A percentile compares a stretch with the other conserved stretches of the same genome.
Conservation (phyloP, 1,139 yeast species). For the Blastobotrys niveus region DNA sequence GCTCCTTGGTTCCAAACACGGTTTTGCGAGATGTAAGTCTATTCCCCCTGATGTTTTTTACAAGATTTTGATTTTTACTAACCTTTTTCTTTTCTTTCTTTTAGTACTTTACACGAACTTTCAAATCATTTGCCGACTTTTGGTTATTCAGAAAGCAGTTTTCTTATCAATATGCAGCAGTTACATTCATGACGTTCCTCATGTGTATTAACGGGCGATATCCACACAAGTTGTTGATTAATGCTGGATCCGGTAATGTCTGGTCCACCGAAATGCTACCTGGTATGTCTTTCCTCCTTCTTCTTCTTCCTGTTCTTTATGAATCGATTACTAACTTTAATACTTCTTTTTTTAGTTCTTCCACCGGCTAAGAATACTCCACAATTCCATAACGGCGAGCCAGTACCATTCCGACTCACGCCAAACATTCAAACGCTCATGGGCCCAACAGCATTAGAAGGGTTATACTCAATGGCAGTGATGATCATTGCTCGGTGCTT, state of each 20-base stretch:
- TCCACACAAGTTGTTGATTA: conserved; percentile 87
- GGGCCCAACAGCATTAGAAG: conserved; percentile 91
- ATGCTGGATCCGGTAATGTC: conserved; percentile 76
- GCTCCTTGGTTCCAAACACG: conserved; percentile 78
- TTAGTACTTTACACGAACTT: conserved; percentile 51
- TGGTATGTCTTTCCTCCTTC: too few relatives aligned
- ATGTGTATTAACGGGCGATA: conserved; percentile 91
- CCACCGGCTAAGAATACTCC: conserved; percentile 65
- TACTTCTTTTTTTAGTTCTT: conserved; percentile 30
- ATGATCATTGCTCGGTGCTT: conserved; percentile 84
- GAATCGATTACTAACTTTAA: conserved; percentile 26
- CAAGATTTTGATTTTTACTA: neutral
- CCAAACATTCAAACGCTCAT: conserved; percentile 91
- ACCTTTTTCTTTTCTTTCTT: neutral
- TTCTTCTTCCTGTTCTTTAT: conserved; percentile 26
- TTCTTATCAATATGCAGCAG: conserved; percentile 92
- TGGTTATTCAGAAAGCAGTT: conserved; percentile 97
- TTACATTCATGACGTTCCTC: conserved; percentile 88
- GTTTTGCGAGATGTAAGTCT: conserved; percentile 57
- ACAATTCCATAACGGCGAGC: conserved; percentile 85
- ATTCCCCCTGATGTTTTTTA: too few relatives aligned
- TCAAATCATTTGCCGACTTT: conserved; percentile 81
- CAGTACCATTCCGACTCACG: conserved; percentile 93
- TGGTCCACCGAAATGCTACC: conserved; percentile 97
- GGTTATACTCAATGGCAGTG: conserved; percentile 78